Evolutionary conservation across 345 rosid genomes (phyloP).

Genomic region (Leavenworthia alabamica): DNA sequence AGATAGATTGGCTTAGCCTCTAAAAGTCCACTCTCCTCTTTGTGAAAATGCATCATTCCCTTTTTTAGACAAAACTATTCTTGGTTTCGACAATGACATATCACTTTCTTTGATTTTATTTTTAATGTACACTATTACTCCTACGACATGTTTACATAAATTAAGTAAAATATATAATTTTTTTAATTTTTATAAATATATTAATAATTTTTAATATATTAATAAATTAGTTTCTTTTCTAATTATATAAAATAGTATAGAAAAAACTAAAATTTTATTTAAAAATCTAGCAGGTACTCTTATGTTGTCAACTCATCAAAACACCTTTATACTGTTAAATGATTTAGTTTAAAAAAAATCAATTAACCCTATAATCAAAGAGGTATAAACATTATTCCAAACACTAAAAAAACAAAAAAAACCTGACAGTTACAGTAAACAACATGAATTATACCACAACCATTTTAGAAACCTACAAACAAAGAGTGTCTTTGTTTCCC

Average conservation of each 20-base stretch:
- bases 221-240: too few relatives aligned
- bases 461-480: conserved; percentile 13
- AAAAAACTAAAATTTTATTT: too few relatives aligned
- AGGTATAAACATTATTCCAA: conserved; percentile 14
- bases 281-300: too few relatives aligned
- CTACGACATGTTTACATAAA: too few relatives aligned
- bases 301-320: not conserved
- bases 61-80: not conserved
- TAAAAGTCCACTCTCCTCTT: not conserved
- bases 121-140: too few relatives aligned
- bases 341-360: not conserved
- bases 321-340: not conserved
- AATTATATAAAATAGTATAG: too few relatives aligned
- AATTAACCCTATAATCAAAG: not conserved
- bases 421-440: conserved; percentile 17
- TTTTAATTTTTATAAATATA: too few relatives aligned
- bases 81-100: conserved; percentile 19
- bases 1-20: conserved; percentile 8
- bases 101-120: not conserved
- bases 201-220: too few relatives aligned
- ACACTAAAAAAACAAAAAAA: not conserved
- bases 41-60: not conserved
- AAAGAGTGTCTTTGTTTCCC: conserved; percentile 15
- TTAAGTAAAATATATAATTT: too few relatives aligned
- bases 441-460: conserved; percentile 15